Percentiles rank a stretch among this genome's conserved stretches.
phyloP scores from a whole-genome alignment of 352 stramenopile species.

The Phytophthora foliorum region DNA sequence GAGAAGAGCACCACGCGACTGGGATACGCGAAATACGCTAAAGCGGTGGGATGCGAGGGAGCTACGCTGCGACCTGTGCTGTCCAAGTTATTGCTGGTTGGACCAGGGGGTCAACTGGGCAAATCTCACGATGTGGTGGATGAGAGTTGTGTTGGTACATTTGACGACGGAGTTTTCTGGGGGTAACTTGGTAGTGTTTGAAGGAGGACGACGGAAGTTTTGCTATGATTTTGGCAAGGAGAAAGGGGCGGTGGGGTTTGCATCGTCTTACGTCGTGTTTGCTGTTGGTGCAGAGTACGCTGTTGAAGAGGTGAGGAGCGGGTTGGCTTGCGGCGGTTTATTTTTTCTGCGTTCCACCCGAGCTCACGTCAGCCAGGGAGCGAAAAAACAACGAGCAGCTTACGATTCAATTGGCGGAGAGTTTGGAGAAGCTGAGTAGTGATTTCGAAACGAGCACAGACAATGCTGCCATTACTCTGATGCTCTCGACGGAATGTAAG shows the following conservation, averaged over 20 bases:
- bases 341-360: constrained; percentile 18
- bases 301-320: constrained; percentile 21
- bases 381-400: too few relatives aligned
- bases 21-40: too few relatives aligned
- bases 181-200: constrained; percentile 10
- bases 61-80: constrained; percentile 6
- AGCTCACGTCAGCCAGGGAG: neutral
- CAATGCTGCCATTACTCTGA: constrained; percentile 4
- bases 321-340: constrained; percentile 14
- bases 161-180: constrained; percentile 20
- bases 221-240: constrained; percentile 18
- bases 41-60: constrained; percentile 8
- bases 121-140: constrained; percentile 5
- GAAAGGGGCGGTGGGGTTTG: constrained; percentile 9
- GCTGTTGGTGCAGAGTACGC: neutral
- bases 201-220: neutral
- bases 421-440: constrained; percentile 2
- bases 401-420: constrained; percentile 2
- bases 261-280: constrained; percentile 18
- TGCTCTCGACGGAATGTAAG: constrained; percentile 12
- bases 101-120: constrained; percentile 4
- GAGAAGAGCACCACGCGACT: too few relatives aligned
- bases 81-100: constrained; percentile 17
- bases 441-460: too few relatives aligned
- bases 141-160: constrained; percentile 5